These are phyloP conservation scores for Mrakia hoshinonis DNA, from an alignment of 768 basidiomycete genomes.

Conservation along the genomic window DNA sequence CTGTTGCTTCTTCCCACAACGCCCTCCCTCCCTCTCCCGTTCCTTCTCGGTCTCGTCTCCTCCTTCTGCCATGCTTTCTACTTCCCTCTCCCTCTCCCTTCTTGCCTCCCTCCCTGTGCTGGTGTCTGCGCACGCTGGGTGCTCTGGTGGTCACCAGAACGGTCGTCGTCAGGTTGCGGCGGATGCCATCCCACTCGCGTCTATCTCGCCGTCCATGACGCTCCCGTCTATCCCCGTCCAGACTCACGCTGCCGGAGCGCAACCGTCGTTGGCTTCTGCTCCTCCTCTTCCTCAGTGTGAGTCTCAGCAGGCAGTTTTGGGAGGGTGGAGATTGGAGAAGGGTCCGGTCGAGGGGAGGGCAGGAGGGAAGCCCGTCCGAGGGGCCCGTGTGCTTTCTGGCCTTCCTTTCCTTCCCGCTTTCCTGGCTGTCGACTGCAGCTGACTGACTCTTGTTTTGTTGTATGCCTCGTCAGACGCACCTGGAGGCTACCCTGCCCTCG, in stretches of 20 bases:
- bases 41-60: not conserved
- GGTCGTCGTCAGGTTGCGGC: not conserved
- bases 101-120: not conserved
- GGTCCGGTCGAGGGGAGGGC: not conserved
- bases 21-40: too few relatives aligned
- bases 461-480: not conserved
- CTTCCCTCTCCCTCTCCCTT: not conserved
- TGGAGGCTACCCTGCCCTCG: slow-evolving; percentile 37
- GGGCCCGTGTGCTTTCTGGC: not conserved
- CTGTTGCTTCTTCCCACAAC: not conserved
- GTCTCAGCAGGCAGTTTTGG: not conserved
- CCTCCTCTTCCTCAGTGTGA: not conserved
- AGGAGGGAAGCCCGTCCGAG: not conserved
- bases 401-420: not conserved
- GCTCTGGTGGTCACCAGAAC: not conserved
- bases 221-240: not conserved
- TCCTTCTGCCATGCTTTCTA: not conserved
- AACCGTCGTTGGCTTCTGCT: not conserved
- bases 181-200: not conserved
- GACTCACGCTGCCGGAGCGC: not conserved
- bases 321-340: not conserved
- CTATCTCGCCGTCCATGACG: slow-evolving; percentile 3
- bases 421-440: not conserved
- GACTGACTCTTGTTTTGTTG: too few relatives aligned
- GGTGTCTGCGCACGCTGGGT: not conserved